Base-by-base conservation (phyloP, 2,329 filamentous ascomycete species). In the Colletotrichum sp. region DNA sequence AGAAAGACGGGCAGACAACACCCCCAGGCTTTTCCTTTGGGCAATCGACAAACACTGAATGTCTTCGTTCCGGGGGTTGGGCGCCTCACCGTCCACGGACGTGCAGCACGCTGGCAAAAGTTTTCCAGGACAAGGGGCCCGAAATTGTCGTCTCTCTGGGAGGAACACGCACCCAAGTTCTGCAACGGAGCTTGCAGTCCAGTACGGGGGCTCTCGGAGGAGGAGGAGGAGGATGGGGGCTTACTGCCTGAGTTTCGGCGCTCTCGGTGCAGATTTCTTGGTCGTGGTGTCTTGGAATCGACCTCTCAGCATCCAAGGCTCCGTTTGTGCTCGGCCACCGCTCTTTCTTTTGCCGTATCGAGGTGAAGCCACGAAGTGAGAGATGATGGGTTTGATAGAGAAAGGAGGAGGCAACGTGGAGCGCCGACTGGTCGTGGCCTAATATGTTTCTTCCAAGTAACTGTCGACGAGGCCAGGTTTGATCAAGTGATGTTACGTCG, bases 281-380 rank as follows among this genome's bases (percentile, higher is more conserved):
- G 88, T 89, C 84, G 81, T 81, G 79, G 79, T 86, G 85, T 88
- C 87, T 88, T 85, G 87, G 86, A 88, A 86, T 87, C 86, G 87
- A 84, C 83, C 82, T 85, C 82, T 86, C 83, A 82, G 82, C 81
- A 81, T 72, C 83, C 82, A 84, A 82, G 77, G 78, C 78, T 81
- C 81, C 86, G 88, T 89, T 89, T 90, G 88, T 85, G 80, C 81
- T 78, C 81, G 84, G 79, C 86, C 86, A 89, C 87, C 87, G 87
- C 87, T 86, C 83, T 86, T 89, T 88, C 81, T 82, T 81, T 82
- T 83, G 82, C 83, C 83, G 83, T 85, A 77, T 78, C 77, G 77
- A 78, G 77, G 84, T 80, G 82, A 81, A 83, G 82, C 81, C 80
- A 82, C 81, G 80, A 85, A 82, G 79, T 87, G 86, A 87, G 78